Conservation (phyloP, 352 stramenopile genomes). For the Globisporangium acanthophoron region DNA sequence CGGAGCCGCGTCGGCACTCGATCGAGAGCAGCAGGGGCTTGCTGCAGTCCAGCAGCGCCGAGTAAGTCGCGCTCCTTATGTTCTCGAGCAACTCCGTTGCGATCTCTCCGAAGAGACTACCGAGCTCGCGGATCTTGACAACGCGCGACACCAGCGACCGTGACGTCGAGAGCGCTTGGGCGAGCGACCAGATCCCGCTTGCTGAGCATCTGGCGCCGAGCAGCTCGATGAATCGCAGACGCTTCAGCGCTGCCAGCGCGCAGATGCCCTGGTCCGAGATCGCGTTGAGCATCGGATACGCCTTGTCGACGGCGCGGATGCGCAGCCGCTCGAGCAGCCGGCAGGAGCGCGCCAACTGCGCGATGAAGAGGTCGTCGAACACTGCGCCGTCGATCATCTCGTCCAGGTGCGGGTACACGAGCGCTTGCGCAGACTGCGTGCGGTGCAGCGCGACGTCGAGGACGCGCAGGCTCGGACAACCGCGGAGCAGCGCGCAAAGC, state of each 20-base stretch:
- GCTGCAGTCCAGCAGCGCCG: neutral
- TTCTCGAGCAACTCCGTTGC: constrained; percentile 22
- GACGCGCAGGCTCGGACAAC: constrained; percentile 24
- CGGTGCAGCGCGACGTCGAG: constrained; percentile 47
- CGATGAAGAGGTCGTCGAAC: constrained; percentile 40
- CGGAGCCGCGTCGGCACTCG: constrained; percentile 29
- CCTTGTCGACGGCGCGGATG: constrained; percentile 29
- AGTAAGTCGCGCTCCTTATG: neutral
- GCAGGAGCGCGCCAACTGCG: constrained; percentile 20
- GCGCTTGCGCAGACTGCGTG: constrained; percentile 32
- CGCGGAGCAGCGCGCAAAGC: constrained; percentile 27
- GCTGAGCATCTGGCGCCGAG: constrained; percentile 31
- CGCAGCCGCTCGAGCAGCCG: constrained; percentile 19
- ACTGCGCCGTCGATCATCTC: constrained; percentile 52
- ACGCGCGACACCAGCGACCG: constrained; percentile 1
- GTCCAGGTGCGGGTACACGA: constrained; percentile 52
- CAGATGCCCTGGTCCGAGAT: constrained; percentile 31
- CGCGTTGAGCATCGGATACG: constrained; percentile 17
- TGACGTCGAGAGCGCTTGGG: neutral
- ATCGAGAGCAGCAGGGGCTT: constrained; percentile 23
- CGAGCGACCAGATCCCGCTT: constrained; percentile 18
- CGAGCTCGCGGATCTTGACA: constrained; percentile 28
- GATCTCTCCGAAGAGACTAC: constrained; percentile 34
- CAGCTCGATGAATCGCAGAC: constrained; percentile 26
- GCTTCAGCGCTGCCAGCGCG: constrained; percentile 16